These are phyloP conservation scores for Clonostachys byssicola DNA, from an alignment of 2,329 filamentous ascomycete species.

Conservation along the genomic window DNA sequence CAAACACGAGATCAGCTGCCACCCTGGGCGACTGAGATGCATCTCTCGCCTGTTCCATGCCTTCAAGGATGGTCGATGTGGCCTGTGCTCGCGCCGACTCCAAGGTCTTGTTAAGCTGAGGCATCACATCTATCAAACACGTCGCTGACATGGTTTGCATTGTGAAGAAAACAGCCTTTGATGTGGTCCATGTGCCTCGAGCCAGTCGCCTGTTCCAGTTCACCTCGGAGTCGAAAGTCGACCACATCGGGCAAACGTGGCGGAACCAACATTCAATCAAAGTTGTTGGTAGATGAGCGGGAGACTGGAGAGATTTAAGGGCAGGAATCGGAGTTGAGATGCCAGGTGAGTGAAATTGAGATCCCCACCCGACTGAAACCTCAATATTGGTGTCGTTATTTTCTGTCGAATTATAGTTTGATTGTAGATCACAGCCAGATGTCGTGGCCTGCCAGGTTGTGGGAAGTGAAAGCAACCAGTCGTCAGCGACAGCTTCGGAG, in stretches of 20 bases:
- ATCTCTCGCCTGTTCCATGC: background rate
- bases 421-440: background rate
- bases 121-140: background rate
- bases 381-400: too few relatives aligned
- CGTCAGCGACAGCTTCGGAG: background rate
- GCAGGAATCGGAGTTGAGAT: background rate
- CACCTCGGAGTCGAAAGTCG: background rate
- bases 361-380: background rate
- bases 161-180: background rate
- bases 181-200: background rate
- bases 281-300: background rate
- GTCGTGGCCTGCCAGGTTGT: background rate
- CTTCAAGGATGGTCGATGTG: background rate
- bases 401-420: too few relatives aligned
- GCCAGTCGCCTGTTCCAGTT: background rate
- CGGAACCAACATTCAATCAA: background rate
- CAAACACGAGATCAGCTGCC: background rate
- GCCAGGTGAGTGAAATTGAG: background rate
- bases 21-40: background rate
- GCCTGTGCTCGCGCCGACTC: background rate
- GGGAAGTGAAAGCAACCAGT: background rate
- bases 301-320: background rate
- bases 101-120: background rate
- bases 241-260: background rate
- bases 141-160: conserved; percentile 1